Evolutionary conservation across 805 yeast genomes (phyloP).

Genomic region (Tetrapisispora iriomotensis): DNA sequence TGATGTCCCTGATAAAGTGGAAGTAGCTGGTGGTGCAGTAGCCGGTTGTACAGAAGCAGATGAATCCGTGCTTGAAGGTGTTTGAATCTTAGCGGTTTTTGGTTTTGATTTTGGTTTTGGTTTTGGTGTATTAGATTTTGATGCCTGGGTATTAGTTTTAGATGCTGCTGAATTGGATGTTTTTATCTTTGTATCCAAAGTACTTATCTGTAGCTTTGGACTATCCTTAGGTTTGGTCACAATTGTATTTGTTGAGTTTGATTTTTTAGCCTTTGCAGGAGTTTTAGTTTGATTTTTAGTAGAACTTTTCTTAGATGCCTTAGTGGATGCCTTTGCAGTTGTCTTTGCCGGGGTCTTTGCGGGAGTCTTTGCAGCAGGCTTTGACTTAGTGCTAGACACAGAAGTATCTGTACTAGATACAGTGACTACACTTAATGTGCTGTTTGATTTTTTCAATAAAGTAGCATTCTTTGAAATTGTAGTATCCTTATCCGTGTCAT

Average conservation of each 20-base stretch:
- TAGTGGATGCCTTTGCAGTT: neutral
- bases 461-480: no score
- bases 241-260: slow-evolving; percentile 2
- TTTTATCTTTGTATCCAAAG: neutral
- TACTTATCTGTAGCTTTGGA: neutral
- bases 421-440: no score
- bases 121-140: slow-evolving; percentile 1
- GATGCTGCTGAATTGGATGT: neutral
- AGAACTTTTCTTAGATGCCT: neutral
- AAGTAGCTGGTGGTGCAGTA: neutral
- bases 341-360: neutral
- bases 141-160: neutral
- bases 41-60: neutral
- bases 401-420: no score
- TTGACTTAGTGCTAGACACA: no score
- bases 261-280: neutral
- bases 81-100: neutral
- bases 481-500: neutral
- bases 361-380: neutral
- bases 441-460: no score
- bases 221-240: neutral
- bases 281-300: no score
- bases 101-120: neutral
- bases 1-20: neutral
- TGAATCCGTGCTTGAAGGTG: neutral